Evolutionary conservation across 305 asterid genomes (phyloP), one percentile per base, ranked within the genome.

Genomic region (Fraxinus latifolia): DNA sequence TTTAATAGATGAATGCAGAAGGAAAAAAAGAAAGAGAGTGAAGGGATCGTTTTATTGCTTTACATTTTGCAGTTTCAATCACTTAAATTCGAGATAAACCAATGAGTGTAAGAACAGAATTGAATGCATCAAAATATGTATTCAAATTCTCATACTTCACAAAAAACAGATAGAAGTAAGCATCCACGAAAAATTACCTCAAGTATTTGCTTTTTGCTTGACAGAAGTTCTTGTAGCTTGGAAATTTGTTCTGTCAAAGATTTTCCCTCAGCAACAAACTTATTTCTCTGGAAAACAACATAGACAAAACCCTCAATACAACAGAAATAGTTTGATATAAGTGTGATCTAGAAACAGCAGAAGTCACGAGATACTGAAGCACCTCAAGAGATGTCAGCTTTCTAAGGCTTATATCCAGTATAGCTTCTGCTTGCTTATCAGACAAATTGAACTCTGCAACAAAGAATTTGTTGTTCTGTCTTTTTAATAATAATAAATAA

Each of bases 391-490:
- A 92, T 25, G 98, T 92, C 60, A 96, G 90, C 91, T 90, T 92
- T 89, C 98, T 90, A 84, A 96, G 94, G 91, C 96, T 96, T 86
- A 96, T 92, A 89, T 96, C 99, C 90, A 96, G 78, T 84, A 96
- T 91, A 42, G 99, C 98, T 76, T 96, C 98, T 73, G 98, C 95
- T 88, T 96, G 99, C 89, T 95, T 94, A 74, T 95, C 99, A 78
- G 95, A 78, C 87, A 95, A 90, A 83, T 85, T 90, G 88, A 92
- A 93, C 87, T 88, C 99, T 96, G 94, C 88, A 85, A 79, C 82
- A 85, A 78, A 74, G 44, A 74, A 82, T 31, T 83, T 36, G 39
- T 68, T 68, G 36, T 68, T 11, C 21, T 31, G 19, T 70, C 39
- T 33, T 68, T 2, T n/a, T 17, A 2, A 72, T 33, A 17, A 72